phyloP scores from a whole-genome alignment of 2,329 filamentous ascomycete genomes.

The Dendryphion nanum region DNA sequence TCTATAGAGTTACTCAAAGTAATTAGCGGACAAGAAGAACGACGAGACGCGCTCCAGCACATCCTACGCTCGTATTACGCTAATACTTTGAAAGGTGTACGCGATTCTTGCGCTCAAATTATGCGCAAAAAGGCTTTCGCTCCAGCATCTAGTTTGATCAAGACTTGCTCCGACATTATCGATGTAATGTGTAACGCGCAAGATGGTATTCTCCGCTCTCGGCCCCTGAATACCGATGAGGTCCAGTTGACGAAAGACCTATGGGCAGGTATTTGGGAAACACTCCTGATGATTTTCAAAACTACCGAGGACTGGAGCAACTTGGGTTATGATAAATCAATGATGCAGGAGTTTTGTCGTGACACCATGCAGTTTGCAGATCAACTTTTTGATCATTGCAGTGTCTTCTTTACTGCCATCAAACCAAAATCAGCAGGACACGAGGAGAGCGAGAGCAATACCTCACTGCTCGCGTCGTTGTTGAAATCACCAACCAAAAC shows the following conservation, averaged over 20 bases:
- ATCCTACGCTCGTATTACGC: conserved; percentile 58
- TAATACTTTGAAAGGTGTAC: conserved; percentile 57
- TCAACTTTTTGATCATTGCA: conserved; percentile 78
- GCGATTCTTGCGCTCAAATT: conserved; percentile 56
- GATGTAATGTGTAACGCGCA: conserved; percentile 64
- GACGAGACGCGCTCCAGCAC: conserved; percentile 60
- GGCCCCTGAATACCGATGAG: conserved; percentile 59
- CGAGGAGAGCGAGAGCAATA: conserved; percentile 39
- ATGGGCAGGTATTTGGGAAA: conserved; percentile 83
- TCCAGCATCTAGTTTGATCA: conserved; percentile 60
- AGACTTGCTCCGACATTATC: conserved; percentile 61
- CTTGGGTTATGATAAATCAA: conserved; percentile 66
- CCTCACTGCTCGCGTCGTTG: conserved; percentile 50
- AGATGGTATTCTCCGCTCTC: conserved; percentile 60
- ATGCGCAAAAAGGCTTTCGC: conserved; percentile 58
- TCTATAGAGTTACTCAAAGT: conserved; percentile 80
- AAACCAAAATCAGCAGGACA: conserved; percentile 33
- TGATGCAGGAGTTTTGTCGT: conserved; percentile 90
- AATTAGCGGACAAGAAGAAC: conserved; percentile 67
- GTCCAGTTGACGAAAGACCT: conserved; percentile 68
- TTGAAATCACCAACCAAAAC: conserved; percentile 64
- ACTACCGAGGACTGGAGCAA: conserved; percentile 81
- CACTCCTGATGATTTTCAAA: conserved; percentile 75
- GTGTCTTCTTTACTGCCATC: conserved; percentile 73
- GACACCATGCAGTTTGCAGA: conserved; percentile 95